Evolutionary conservation across 495 filamentous ascomycete species (phyloP), one percentile per base, ranked within the genome.

Genomic region (Aspergillus incahuasiensis): DNA sequence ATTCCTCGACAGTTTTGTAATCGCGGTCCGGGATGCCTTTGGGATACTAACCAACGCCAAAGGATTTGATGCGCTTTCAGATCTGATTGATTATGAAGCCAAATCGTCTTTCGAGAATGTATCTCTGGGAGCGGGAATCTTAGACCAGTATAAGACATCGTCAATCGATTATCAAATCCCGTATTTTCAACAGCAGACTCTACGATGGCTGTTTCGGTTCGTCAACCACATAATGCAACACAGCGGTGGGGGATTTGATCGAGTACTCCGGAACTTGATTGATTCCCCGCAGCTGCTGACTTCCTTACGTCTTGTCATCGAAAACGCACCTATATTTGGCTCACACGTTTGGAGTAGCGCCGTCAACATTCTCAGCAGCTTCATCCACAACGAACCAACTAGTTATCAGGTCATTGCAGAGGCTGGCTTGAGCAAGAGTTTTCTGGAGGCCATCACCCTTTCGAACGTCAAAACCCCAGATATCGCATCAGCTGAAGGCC

Each of bases 301-400:
- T 19, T 89, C 85, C 25, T 76, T 99, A 25, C 85, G 88, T 32
- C 76, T 83, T 34, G 90, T 97, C n/a, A 88, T 96, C 52, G 80
- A 84, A 51, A 87, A 96, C 55, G 84, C 84, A 22, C 68, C 70
- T 13, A 74, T 88, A 15, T 99, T 90, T 66, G 95, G 95, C 40
- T 90, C 91, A 12, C 83, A 88, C 59, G 89, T 97, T 15, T 99
- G 95, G 95, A 95, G 90, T 52, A 88, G 88, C 64, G 87, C 90
- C 16, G 88, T 94, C 54, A 88, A 86, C 58, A 91, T 97, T 60
- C 78, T 97, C 24, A 92, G 88, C 69, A 92, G 86, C 63, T 97
- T 97, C 75, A 96, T 99, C 55, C 95, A 99, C 70, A 97, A 97
- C 65, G 95, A 99, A 63, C 95, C 95, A 2, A 97, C 95, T 5